Evolutionary conservation across 2,329 filamentous ascomycete species (phyloP), one percentile per base, ranked within the genome.

Genomic region (Fusarium pseudonygamai): DNA sequence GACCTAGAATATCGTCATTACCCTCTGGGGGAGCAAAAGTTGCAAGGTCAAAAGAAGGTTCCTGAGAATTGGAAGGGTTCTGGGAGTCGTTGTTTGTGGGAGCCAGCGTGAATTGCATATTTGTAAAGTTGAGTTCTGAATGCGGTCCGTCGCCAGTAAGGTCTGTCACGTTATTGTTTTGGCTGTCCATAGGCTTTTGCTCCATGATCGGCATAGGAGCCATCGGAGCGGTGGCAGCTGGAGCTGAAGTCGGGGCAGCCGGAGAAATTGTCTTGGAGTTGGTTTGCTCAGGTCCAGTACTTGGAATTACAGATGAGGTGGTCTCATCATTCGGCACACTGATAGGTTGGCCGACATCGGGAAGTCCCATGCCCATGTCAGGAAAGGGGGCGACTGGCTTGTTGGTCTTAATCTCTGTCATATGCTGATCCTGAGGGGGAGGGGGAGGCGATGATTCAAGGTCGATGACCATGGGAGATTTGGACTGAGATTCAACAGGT

Each of bases 81-180:
- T 79, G 77, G 36, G 62, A 72, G 26, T 81, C 72, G 63, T 79
- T 79, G 55, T 79, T 81, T 14, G 83, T 70, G 2, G 87, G 85
- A 4, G 85, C 87, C 9, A 89, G 80, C 0, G 86, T 85, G 71
- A 90, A 90, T 40, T 87, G 84, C 86, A 89, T 89, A 70, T 89
- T 83, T 20, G 88, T 89, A 73, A 89, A 90, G 69, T 85, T 85
- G 13, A 85, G 81, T 58, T 85, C 84, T n/a, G 83, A 78, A 52
- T 81, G 60, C 26, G 72, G 61, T 14, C 73, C 73, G 30, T 68
- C 71, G 6, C 64, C 67, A 2, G 75, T 56, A 8, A 74, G 60
- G 24, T 74, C 75, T 60, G 74, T 71, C 28, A 74, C 69, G 11
- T 65, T 52, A 36, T 36, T 65, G 47, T 67, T 75, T n/a, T 75